A percentile compares a stretch with the other conserved stretches of the same genome.
Conservation (phyloP, 805 yeast genomes). For the Gaillardinia entomophila region DNA sequence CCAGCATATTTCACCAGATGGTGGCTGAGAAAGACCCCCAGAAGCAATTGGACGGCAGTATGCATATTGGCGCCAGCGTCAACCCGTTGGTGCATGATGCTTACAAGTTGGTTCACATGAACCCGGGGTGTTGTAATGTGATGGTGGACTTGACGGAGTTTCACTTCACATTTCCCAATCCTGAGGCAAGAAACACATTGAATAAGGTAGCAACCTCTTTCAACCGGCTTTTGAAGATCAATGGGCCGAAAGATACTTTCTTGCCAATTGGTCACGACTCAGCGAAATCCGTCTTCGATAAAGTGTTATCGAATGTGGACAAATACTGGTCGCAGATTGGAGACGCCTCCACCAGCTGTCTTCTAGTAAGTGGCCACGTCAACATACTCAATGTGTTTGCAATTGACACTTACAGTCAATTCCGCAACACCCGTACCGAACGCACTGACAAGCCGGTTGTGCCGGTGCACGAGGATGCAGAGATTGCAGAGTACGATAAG, state of each 20-base stretch:
- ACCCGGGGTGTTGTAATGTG: slow-evolving; percentile 44
- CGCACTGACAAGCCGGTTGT: slow-evolving; percentile 15
- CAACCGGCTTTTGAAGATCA: slow-evolving; percentile 17
- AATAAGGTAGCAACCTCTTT: slow-evolving; percentile 28
- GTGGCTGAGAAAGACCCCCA: slow-evolving; percentile 28
- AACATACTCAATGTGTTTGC: slow-evolving; percentile 44
- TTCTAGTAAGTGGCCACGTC: slow-evolving; percentile 44
- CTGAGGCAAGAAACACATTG: slow-evolving; percentile 17
- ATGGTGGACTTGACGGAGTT: slow-evolving; percentile 11
- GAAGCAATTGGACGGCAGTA: slow-evolving; percentile 35
- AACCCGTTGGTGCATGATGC: slow-evolving; percentile 51
- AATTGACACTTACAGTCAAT: slow-evolving; percentile 21
- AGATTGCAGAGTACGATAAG: slow-evolving; percentile 15
- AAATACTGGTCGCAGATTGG: neutral
- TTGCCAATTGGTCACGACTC: neutral
- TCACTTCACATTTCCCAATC: slow-evolving; percentile 5
- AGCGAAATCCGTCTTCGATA: neutral
- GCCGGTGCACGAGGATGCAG: slow-evolving; percentile 12
- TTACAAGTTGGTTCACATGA: slow-evolving; percentile 45
- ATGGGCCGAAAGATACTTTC: slow-evolving; percentile 2
- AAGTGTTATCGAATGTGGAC: neutral
- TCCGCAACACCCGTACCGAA: slow-evolving; percentile 13
- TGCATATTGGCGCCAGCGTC: slow-evolving; percentile 48
- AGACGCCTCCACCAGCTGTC: neutral
- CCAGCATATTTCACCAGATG: slow-evolving; percentile 30